These are phyloP conservation scores for Metschnikowia cubensis DNA, from an alignment of 805 yeast genomes.

Conservation along the genomic window DNA sequence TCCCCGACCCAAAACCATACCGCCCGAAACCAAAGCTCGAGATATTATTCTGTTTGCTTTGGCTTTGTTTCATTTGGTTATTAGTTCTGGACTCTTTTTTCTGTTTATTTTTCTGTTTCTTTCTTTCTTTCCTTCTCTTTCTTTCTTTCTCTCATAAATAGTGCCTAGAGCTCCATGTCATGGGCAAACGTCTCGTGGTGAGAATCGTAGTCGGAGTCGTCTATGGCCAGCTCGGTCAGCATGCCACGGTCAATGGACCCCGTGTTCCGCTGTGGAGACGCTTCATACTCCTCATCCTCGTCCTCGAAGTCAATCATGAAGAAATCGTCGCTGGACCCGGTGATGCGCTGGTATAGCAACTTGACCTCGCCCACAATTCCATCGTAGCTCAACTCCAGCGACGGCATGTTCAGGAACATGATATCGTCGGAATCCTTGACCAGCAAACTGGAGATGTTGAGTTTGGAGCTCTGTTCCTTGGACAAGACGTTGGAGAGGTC, in stretches of 20 bases:
- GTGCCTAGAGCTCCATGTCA: slow-evolving; percentile 37
- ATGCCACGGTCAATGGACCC: slow-evolving; percentile 9
- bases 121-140: too few relatives aligned
- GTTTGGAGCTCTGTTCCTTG: slow-evolving; percentile 20
- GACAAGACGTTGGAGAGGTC: slow-evolving; percentile 39
- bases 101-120: too few relatives aligned
- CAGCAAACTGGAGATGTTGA: slow-evolving; percentile 20
- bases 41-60: too few relatives aligned
- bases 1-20: too few relatives aligned
- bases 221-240: slow-evolving; percentile 18
- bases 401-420: slow-evolving; percentile 58
- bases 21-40: too few relatives aligned
- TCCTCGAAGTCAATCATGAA: slow-evolving; percentile 96
- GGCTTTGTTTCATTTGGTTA: too few relatives aligned
- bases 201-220: slow-evolving; percentile 22
- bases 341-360: slow-evolving; percentile 67
- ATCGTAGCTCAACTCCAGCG: slow-evolving; percentile 85
- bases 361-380: slow-evolving; percentile 83
- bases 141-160: too few relatives aligned
- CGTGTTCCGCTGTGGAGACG: not conserved
- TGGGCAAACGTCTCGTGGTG: slow-evolving; percentile 42
- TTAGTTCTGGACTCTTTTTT: too few relatives aligned
- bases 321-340: slow-evolving; percentile 93
- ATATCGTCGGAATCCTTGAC: slow-evolving; percentile 22
- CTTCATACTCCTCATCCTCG: slow-evolving; percentile 58